Percentiles rank a stretch among this genome's conserved stretches.
Evolutionary conservation across 257 asterid species (phyloP).

Genomic region (Nicotiana knightiana): DNA sequence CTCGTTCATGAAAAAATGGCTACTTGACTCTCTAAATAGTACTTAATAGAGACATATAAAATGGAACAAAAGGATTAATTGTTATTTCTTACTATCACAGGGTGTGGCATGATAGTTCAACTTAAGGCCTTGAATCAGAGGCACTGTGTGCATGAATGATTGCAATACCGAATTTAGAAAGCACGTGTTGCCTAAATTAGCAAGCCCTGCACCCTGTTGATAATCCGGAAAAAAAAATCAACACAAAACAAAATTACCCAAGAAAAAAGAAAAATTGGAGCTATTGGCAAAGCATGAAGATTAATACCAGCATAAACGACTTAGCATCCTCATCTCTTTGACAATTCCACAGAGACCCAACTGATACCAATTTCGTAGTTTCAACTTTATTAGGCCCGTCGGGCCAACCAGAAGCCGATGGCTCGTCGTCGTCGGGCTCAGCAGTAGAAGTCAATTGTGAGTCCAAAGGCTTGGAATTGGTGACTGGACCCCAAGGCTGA

Average conservation of each 20-base stretch:
- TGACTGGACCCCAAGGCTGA: slow-evolving; percentile 22
- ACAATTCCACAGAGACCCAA: background rate
- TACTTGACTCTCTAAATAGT: background rate
- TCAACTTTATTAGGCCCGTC: slow-evolving; percentile 13
- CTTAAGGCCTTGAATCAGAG: slow-evolving; percentile 53
- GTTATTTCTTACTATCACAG: slow-evolving; percentile 38
- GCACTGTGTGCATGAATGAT: slow-evolving; percentile 78
- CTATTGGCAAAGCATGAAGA: background rate
- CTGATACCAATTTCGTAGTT: background rate
- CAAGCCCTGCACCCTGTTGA: slow-evolving; percentile 81
- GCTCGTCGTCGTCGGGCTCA: slow-evolving; percentile 9
- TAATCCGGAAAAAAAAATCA: background rate
- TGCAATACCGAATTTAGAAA: slow-evolving; percentile 79
- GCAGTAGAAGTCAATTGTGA: background rate
- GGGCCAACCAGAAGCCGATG: slow-evolving; percentile 12
- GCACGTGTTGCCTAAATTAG: slow-evolving; percentile 87
- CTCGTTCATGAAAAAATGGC: background rate
- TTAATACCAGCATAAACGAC: background rate
- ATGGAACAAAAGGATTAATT: background rate
- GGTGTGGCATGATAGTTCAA: slow-evolving; percentile 19
- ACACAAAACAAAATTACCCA: background rate
- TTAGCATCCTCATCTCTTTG: background rate
- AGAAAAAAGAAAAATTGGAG: background rate
- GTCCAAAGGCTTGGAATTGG: background rate
- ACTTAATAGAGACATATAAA: background rate